These are phyloP conservation scores for Yamadazyma sp. DNA, from an alignment of 805 yeast genomes.

Conservation along the genomic window DNA sequence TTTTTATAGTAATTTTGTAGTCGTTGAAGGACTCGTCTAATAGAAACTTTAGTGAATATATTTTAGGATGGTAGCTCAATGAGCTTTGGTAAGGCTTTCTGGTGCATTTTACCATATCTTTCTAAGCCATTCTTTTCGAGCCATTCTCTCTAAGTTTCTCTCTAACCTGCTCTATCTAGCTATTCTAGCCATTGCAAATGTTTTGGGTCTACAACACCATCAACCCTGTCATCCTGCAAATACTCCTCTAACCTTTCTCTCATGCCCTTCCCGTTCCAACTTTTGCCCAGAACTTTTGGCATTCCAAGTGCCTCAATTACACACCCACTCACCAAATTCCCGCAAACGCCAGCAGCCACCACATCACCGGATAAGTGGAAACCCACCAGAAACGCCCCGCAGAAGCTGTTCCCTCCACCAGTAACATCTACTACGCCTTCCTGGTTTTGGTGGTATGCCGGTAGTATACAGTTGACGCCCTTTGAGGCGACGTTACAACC, in stretches of 20 bases:
- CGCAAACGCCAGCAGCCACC: constrained; percentile 57
- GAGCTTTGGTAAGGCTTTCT: no score
- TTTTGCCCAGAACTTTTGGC: constrained; percentile 44
- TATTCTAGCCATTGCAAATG: not conserved
- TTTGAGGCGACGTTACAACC: constrained; percentile 58
- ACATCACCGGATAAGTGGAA: constrained; percentile 52
- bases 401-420: constrained; percentile 47
- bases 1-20: no score
- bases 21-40: no score
- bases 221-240: not conserved
- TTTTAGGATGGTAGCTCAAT: no score
- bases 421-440: constrained; percentile 41
- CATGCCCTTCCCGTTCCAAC: constrained; percentile 62
- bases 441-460: constrained; percentile 66
- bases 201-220: not conserved
- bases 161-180: no score
- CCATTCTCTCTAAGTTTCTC: no score
- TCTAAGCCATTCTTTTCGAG: no score
- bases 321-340: constrained; percentile 75
- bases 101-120: no score
- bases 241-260: constrained; percentile 47
- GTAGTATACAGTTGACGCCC: constrained; percentile 45
- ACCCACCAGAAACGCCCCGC: constrained; percentile 53
- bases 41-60: no score
- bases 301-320: constrained; percentile 81